phyloP scores from a whole-genome alignment of 2,329 filamentous ascomycete genomes.

The Monilinia laxa region DNA sequence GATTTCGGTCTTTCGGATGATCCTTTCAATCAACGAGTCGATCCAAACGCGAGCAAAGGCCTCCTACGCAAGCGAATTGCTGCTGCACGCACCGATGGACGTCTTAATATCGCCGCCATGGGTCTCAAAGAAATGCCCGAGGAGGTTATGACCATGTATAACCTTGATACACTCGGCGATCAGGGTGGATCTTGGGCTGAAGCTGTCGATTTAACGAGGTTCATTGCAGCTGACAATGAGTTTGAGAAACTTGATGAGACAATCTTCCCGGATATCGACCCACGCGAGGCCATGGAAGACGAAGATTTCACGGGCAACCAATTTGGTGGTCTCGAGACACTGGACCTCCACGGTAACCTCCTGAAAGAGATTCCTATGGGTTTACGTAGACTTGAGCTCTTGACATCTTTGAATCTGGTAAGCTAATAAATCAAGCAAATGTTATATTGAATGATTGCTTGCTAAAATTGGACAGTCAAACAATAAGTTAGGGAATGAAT shows the following conservation, averaged over 20 bases:
- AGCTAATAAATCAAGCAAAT: conserved; percentile 37
- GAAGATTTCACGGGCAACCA: conserved; percentile 69
- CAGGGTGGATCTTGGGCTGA: conserved; percentile 80
- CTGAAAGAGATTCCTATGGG: conserved; percentile 73
- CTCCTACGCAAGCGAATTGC: conserved; percentile 72
- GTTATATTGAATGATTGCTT: conserved; percentile 15
- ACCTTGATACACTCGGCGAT: conserved; percentile 64
- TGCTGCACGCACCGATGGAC: conserved; percentile 71
- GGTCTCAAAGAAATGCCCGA: conserved; percentile 74
- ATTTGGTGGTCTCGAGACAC: conserved; percentile 75
- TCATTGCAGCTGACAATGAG: conserved; percentile 89
- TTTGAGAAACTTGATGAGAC: conserved; percentile 69
- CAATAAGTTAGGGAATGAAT: conserved; percentile 73
- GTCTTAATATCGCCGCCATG: conserved; percentile 85
- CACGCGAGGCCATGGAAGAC: conserved; percentile 55
- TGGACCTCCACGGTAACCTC: conserved; percentile 85
- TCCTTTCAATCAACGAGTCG: conserved; percentile 66
- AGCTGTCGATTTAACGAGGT: conserved; percentile 78
- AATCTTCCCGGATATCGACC: conserved; percentile 73
- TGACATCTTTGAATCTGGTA: conserved; percentile 82
- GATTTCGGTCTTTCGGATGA: conserved; percentile 61
- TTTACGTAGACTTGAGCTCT: conserved; percentile 66
- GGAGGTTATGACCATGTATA: conserved; percentile 89
- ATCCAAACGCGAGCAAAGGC: conserved; percentile 60
- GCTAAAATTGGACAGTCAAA: conserved; percentile 56